Base-by-base conservation (phyloP, 495 filamentous ascomycete species). In the Aspergillus sparsus region DNA sequence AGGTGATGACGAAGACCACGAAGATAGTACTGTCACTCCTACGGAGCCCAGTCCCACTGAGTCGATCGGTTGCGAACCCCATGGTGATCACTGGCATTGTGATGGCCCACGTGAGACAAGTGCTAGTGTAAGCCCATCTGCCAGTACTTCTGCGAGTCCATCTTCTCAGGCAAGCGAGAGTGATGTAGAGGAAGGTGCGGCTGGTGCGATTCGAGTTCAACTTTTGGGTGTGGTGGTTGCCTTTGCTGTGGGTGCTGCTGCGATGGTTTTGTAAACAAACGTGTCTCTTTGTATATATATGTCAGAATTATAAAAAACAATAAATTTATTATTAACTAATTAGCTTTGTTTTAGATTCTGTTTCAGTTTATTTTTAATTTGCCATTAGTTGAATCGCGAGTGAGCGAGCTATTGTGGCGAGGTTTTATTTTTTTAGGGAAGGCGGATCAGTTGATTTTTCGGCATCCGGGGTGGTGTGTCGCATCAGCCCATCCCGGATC, bases 61-160 rank as follows among this genome's bases (percentile, higher is more conserved):
- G 44, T 69, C 66, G 12, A 47, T 64, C 3, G 70, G 68, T 32
- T 73, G 70, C 13, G 64, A 69, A 37, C 66, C 66, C 7, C 70
- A 72, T 49, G 64, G 60, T 16, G 70, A 72, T 46, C 68, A 71
- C 36, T 72, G 70, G 66, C 65, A 68, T 57, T 68, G 68, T 10
- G 68, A 71, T 34, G 68, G 66, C 6, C 68, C 66, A 9, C 44
- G 44, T 21, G 44, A 18, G 61, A 46, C 45, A 13, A 39, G 13
- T 21, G 50, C 57, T 16, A 53, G 34, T 34, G 7, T 15, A 12
- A 51, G 27, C 12, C 32, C 21, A 10, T 33, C 49, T 34, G 8
- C 49, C 6, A 51, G 27, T 13, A 6, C 21, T 5, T 33, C 49
- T 34, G 21, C 49, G 12, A 51, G 27, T 6, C 32, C 21, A 3